These are phyloP conservation scores for Candida bentonensis DNA, from an alignment of 805 yeast species.

Conservation along the genomic window DNA sequence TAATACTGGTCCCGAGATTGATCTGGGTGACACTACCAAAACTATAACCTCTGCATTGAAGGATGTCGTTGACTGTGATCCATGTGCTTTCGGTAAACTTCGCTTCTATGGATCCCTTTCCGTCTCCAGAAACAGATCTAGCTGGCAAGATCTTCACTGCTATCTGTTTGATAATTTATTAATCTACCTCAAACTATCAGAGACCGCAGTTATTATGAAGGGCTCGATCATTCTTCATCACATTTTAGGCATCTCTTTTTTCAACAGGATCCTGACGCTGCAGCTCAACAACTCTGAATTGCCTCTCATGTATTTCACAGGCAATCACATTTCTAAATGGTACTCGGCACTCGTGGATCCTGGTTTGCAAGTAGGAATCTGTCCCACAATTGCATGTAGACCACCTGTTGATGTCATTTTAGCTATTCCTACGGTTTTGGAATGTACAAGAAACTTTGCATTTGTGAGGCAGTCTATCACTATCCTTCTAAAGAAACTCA, in stretches of 20 bases:
- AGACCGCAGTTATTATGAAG: not conserved
- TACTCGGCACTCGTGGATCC: not conserved
- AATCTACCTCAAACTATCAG: not conserved
- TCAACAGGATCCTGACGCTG: not conserved
- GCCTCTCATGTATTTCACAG: not conserved
- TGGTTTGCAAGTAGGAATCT: not conserved
- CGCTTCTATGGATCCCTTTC: not conserved
- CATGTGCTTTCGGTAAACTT: not conserved
- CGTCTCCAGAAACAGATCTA: not conserved
- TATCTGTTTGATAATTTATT: not conserved
- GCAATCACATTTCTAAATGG: not conserved
- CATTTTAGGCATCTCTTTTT: not conserved
- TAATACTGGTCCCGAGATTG: not conserved
- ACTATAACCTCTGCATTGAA: not conserved
- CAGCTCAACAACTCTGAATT: not conserved
- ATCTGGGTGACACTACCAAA: not conserved
- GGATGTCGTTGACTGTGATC: not conserved
- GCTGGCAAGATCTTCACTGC: not conserved
- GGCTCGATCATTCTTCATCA: not conserved
- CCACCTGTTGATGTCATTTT: not conserved
- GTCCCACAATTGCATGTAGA: not conserved
- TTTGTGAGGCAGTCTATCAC: not conserved
- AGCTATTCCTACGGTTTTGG: not conserved
- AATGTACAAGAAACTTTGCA: not conserved
- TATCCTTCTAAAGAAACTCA: not conserved